Evolutionary conservation across 2,329 filamentous ascomycete species (phyloP).

Genomic region (Sporothrix euskadiensis): DNA sequence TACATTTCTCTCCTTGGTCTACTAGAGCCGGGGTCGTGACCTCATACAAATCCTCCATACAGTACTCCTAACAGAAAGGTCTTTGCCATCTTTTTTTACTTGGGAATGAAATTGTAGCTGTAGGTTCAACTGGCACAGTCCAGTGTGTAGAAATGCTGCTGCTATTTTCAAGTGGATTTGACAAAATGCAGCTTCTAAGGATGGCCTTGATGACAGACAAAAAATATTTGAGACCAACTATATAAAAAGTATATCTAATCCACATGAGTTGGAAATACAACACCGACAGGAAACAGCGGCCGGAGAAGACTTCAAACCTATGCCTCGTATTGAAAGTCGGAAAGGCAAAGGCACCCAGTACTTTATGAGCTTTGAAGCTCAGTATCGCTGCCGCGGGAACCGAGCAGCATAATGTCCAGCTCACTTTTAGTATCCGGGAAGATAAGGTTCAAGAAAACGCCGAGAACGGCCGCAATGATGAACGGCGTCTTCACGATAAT

Average conservation of each 20-base stretch:
- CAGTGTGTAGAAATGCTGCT: constrained; percentile 11
- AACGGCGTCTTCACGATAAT: constrained; percentile 43
- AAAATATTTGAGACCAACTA: constrained; percentile 1
- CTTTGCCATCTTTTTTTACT: neutral
- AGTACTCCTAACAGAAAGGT: constrained; percentile 2
- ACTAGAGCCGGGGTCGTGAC: constrained; percentile 1
- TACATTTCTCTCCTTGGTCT: constrained; percentile 10
- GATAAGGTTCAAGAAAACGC: constrained; percentile 47
- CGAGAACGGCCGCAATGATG: constrained; percentile 46
- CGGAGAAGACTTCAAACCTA: neutral
- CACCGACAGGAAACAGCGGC: constrained; percentile 9
- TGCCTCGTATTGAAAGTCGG: constrained; percentile 7
- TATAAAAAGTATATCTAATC: constrained; percentile 10
- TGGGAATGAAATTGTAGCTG: neutral
- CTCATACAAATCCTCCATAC: constrained; percentile 8
- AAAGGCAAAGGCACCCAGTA: constrained; percentile 11
- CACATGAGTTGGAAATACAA: constrained; percentile 13
- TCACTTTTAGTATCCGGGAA: constrained; percentile 38
- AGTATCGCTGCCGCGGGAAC: constrained; percentile 2
- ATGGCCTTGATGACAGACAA: constrained; percentile 9
- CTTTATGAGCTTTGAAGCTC: constrained; percentile 11
- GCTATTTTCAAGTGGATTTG: constrained; percentile 11
- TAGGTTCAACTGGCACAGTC: constrained; percentile 4
- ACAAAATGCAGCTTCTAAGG: constrained; percentile 4
- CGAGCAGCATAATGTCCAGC: constrained; percentile 29